These are phyloP conservation scores for Trichophyton schoenleinii DNA, from an alignment of 2,329 filamentous ascomycete genomes.

Conservation along the genomic window DNA sequence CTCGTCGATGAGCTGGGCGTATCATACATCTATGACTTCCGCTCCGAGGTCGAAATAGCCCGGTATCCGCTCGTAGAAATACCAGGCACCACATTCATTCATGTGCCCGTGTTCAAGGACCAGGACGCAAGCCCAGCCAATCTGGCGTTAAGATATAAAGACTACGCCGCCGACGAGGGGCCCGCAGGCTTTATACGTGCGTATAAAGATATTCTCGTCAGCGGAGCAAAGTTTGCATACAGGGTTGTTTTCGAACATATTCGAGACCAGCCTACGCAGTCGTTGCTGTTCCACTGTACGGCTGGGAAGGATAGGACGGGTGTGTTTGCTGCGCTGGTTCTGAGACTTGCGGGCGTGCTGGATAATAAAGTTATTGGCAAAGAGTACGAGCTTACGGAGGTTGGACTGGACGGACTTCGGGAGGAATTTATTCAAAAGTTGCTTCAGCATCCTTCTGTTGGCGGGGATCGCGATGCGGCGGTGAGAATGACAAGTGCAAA, in stretches of 20 bases:
- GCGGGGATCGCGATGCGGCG: constrained; percentile 33
- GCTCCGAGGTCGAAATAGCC: constrained; percentile 40
- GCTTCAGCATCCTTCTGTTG: constrained; percentile 39
- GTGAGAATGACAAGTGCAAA: constrained; percentile 34
- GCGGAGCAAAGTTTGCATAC: constrained; percentile 46
- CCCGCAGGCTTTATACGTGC: constrained; percentile 53
- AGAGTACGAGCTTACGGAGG: constrained; percentile 18
- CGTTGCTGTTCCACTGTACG: constrained; percentile 59
- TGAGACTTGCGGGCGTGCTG: constrained; percentile 50
- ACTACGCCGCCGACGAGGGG: constrained; percentile 46
- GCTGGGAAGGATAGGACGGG: constrained; percentile 69
- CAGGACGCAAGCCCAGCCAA: constrained; percentile 53
- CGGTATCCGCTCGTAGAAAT: constrained; percentile 34
- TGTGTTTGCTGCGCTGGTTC: constrained; percentile 53
- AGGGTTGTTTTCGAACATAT: constrained; percentile 50
- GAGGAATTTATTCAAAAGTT: constrained; percentile 38
- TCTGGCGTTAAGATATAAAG: constrained; percentile 47
- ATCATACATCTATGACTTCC: constrained; percentile 54
- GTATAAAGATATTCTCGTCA: constrained; percentile 57
- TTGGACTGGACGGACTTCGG: constrained; percentile 34
- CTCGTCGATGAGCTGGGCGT: constrained; percentile 46
- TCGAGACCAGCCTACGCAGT: constrained; percentile 31
- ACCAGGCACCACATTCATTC: constrained; percentile 42
- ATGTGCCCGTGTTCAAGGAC: constrained; percentile 53
- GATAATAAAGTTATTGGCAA: constrained; percentile 43